Conservation (phyloP, 176 grass and related monocot genomes). For the Carex parvula region DNA sequence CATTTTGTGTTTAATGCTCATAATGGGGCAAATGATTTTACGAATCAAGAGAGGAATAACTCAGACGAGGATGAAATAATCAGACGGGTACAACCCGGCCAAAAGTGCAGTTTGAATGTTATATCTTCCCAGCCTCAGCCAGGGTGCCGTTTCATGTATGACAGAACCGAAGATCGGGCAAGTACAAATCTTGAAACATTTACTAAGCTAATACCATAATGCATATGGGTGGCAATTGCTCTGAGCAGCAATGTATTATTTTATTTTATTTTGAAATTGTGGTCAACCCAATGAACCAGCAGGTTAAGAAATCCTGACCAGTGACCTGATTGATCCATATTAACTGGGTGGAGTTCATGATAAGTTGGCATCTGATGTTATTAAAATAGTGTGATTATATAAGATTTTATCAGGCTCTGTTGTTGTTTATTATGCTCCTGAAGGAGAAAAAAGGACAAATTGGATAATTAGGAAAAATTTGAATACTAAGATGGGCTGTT, state of each 20-base stretch:
- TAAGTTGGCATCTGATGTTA: neutral
- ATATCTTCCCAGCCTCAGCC: constrained; percentile 55
- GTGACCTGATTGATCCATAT: neutral
- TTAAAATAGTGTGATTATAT: neutral
- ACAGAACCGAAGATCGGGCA: constrained; percentile 78
- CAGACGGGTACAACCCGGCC: constrained; percentile 54
- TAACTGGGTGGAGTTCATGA: neutral
- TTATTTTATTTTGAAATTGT: constrained; percentile 9
- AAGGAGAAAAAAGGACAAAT: neutral
- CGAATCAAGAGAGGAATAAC: constrained; percentile 32
- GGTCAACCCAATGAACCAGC: neutral
- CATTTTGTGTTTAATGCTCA: constrained; percentile 59
- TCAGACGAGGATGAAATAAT: constrained; percentile 72
- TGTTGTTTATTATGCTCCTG: neutral
- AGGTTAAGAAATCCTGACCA: neutral
- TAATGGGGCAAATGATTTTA: constrained; percentile 33
- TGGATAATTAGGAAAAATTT: neutral
- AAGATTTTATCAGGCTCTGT: neutral
- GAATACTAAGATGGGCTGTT: neutral
- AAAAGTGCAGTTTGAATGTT: constrained; percentile 78
- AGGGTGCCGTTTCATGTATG: constrained; percentile 91
- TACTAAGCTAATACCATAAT: neutral
- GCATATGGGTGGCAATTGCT: constrained; percentile 2
- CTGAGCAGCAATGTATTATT: constrained; percentile 7
- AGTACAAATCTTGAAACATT: constrained; percentile 18